These are phyloP conservation scores for Sequoiadendron giganteum DNA, from an alignment of 75 land plant genomes.

Conservation along the genomic window DNA sequence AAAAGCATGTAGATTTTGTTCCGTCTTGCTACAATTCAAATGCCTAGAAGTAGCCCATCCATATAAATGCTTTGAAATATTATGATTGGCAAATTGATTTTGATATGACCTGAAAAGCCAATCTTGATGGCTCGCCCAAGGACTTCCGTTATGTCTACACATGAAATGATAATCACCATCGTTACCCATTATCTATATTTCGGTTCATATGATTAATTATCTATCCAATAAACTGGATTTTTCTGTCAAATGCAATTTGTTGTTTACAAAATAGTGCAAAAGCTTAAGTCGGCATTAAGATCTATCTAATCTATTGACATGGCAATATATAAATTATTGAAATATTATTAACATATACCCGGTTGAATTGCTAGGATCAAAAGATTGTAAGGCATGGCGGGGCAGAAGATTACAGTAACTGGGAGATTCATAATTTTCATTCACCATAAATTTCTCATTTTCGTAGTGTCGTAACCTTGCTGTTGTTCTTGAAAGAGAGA, in stretches of 20 bases:
- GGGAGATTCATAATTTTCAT: conserved; percentile 3
- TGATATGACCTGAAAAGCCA: conserved; percentile 8
- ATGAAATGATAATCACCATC: not conserved
- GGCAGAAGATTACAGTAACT: not conserved
- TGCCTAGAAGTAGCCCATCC: not conserved
- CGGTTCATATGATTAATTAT: no score
- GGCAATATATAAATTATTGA: not conserved
- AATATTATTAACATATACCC: not conserved
- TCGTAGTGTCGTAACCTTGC: not conserved
- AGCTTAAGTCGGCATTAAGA: not conserved
- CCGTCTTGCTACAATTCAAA: not conserved
- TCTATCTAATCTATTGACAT: not conserved
- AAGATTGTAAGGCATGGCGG: not conserved
- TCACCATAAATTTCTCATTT: not conserved
- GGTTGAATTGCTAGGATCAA: not conserved
- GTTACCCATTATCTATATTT: no score
- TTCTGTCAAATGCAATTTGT: not conserved
- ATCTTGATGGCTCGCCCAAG: not conserved
- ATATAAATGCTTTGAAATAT: not conserved
- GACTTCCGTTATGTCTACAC: not conserved
- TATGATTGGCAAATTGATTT: not conserved
- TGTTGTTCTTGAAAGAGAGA: conserved; percentile 2
- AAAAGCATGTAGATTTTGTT: not conserved
- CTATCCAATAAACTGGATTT: not conserved
- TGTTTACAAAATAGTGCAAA: not conserved